A percentile compares a stretch with the other conserved stretches of the same genome.
Conservation (phyloP, 208 protist genomes). For the Plasmodiophora brassicae region DNA sequence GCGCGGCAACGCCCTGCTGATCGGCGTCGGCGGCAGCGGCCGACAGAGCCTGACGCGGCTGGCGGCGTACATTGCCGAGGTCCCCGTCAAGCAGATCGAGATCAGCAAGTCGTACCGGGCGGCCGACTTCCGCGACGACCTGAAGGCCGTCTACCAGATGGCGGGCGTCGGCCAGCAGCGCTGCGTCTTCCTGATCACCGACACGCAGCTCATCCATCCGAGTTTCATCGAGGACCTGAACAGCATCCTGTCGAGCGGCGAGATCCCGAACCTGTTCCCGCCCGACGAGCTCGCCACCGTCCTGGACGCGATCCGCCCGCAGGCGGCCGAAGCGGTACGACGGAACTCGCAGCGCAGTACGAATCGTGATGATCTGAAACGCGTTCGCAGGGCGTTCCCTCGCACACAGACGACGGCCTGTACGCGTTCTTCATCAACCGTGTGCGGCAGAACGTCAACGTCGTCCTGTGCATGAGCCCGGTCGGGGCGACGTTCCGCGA, state of each 20-base stretch:
- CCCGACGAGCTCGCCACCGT: slow-evolving; percentile 87
- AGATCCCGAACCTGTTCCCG: slow-evolving; percentile 93
- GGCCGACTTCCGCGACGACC: slow-evolving; percentile 89
- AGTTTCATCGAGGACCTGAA: slow-evolving; percentile 95
- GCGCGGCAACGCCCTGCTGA: slow-evolving; percentile 90
- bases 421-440: slow-evolving; percentile 92
- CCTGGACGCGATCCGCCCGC: slow-evolving; percentile 77
- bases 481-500: slow-evolving; percentile 86
- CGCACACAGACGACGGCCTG: slow-evolving; percentile 81
- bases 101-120: slow-evolving; percentile 86
- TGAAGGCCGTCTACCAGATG: slow-evolving; percentile 86
- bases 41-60: slow-evolving; percentile 87
- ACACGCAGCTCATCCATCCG: slow-evolving; percentile 91
- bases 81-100: slow-evolving; percentile 89
- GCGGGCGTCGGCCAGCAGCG: slow-evolving; percentile 83
- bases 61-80: slow-evolving; percentile 86
- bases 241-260: slow-evolving; percentile 90
- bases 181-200: slow-evolving; percentile 93
- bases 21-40: slow-evolving; percentile 94
- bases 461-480: slow-evolving; percentile 94
- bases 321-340: slow-evolving; percentile 74
- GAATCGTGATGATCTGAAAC: no score
- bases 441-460: slow-evolving; percentile 83
- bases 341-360: slow-evolving; percentile 45
- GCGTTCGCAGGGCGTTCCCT: no score